Percentiles rank a stretch among this genome's conserved stretches.
Evolutionary conservation across 257 asterid genomes (phyloP).

Genomic region (Ligustrum vulgare): DNA sequence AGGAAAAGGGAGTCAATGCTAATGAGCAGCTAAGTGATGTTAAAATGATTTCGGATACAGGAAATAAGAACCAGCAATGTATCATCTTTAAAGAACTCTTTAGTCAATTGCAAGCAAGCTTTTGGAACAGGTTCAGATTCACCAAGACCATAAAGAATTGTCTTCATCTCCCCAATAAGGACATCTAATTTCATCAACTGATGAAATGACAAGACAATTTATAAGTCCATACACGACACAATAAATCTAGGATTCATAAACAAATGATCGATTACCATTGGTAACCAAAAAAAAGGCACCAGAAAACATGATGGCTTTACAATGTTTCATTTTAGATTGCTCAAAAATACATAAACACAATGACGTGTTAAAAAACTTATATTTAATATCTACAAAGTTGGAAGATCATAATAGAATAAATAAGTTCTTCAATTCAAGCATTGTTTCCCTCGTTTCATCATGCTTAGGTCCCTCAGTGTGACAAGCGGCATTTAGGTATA

Average conservation of each 20-base stretch:
- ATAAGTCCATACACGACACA: background rate
- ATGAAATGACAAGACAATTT: conserved; percentile 15
- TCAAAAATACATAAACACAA: too few relatives aligned
- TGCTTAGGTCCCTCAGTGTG: conserved; percentile 29
- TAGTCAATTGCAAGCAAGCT: conserved; percentile 73
- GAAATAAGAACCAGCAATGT: conserved; percentile 64
- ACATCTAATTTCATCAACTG: conserved; percentile 66
- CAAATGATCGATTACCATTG: too few relatives aligned
- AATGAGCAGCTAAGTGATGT: too few relatives aligned
- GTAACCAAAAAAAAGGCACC: too few relatives aligned
- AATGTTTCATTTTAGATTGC: too few relatives aligned
- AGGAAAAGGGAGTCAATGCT: too few relatives aligned
- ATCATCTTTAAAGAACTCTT: conserved; percentile 65
- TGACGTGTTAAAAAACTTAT: too few relatives aligned
- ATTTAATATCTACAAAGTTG: too few relatives aligned
- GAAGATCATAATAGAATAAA: too few relatives aligned
- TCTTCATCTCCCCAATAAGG: conserved; percentile 60
- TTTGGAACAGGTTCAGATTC: conserved; percentile 76
- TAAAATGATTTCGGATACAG: conserved; percentile 74
- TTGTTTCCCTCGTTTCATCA: conserved; percentile 24
- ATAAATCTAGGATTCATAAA: too few relatives aligned
- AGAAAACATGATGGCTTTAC: too few relatives aligned
- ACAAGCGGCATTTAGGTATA: conserved; percentile 33
- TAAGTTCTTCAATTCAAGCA: too few relatives aligned
- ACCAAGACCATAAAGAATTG: conserved; percentile 66